Percentiles rank a stretch among this genome's conserved stretches.
Evolutionary conservation across 495 filamentous ascomycete genomes (phyloP).

Genomic region (Xylaria castorea): DNA sequence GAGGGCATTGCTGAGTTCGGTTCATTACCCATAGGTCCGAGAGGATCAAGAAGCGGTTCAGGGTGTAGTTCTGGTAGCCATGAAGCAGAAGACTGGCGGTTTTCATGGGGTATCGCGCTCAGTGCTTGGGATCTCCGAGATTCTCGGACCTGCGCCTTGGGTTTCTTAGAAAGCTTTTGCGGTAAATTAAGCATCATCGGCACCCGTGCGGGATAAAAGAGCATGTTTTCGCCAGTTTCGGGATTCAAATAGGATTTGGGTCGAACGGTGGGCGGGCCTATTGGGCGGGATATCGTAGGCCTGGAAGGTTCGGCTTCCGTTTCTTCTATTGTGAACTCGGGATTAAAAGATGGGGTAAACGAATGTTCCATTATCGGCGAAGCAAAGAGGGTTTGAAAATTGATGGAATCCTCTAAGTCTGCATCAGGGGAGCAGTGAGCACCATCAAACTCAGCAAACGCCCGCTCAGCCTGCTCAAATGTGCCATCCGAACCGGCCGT

Average conservation of each 20-base stretch:
- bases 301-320: conserved; percentile 30
- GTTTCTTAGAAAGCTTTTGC: conserved; percentile 80
- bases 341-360: conserved; percentile 34
- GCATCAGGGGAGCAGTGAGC: conserved; percentile 72
- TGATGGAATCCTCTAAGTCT: conserved; percentile 41
- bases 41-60: conserved; percentile 41
- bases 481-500: conserved; percentile 70
- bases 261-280: conserved; percentile 46
- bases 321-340: conserved; percentile 22
- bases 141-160: conserved; percentile 63
- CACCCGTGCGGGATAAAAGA: conserved; percentile 94
- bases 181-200: conserved; percentile 93
- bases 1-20: conserved; percentile 15
- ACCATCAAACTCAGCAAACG: conserved; percentile 94
- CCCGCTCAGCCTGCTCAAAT: conserved; percentile 67
- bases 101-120: conserved; percentile 49
- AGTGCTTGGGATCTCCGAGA: conserved; percentile 72
- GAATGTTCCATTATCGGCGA: conserved; percentile 29
- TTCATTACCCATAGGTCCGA: conserved; percentile 31
- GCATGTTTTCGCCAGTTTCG: conserved; percentile 74
- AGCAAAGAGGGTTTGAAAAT: conserved; percentile 39
- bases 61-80: conserved; percentile 57
- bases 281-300: conserved; percentile 32
- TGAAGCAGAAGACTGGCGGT: conserved; percentile 38
- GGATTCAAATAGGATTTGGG: conserved; percentile 70